phyloP scores from a whole-genome alignment of 1,139 yeast genomes.

The Insectozyma bohioensis region DNA sequence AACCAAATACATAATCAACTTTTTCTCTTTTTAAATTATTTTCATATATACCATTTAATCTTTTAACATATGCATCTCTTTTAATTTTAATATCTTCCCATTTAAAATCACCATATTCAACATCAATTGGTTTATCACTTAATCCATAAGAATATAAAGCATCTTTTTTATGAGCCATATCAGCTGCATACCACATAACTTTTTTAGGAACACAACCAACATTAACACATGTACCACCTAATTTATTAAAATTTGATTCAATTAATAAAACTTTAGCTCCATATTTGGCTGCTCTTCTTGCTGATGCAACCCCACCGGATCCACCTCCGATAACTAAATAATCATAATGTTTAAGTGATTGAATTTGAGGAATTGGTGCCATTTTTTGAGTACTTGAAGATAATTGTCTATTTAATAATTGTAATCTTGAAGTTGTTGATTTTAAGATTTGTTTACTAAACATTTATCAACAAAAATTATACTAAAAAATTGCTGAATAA shows the following conservation, averaged over 20 bases:
- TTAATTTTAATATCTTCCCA: conserved; percentile 81
- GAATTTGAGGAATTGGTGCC: conserved; percentile 44
- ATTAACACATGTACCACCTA: conserved; percentile 99
- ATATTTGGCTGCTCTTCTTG: conserved; percentile 91
- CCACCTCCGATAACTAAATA: conserved; percentile 98
- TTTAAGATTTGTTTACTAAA: conserved; percentile 10
- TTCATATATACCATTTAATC: conserved; percentile 92
- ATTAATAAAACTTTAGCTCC: conserved; percentile 86
- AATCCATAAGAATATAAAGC: conserved; percentile 86
- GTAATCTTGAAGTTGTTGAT: conserved; percentile 15
- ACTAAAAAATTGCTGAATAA: too few species aligned
- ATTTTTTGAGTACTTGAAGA: conserved; percentile 25
- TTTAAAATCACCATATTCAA: conserved; percentile 60
- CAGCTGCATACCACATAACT: conserved; percentile 98
- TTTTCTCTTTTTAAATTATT: conserved; percentile 84
- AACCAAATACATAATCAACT: conserved; percentile 85
- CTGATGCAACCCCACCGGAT: conserved; percentile 98
- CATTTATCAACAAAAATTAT: too few species aligned
- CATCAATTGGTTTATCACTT: conserved; percentile 39
- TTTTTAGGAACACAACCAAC: conserved; percentile 99
- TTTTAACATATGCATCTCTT: conserved; percentile 85
- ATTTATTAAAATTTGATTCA: conserved; percentile 63
- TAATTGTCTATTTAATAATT: conserved; percentile 25
- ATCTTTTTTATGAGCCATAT: conserved; percentile 70
- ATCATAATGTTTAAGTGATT: conserved; percentile 61